phyloP scores from a whole-genome alignment of 306 rosid species.

The Abrus precatorius region DNA sequence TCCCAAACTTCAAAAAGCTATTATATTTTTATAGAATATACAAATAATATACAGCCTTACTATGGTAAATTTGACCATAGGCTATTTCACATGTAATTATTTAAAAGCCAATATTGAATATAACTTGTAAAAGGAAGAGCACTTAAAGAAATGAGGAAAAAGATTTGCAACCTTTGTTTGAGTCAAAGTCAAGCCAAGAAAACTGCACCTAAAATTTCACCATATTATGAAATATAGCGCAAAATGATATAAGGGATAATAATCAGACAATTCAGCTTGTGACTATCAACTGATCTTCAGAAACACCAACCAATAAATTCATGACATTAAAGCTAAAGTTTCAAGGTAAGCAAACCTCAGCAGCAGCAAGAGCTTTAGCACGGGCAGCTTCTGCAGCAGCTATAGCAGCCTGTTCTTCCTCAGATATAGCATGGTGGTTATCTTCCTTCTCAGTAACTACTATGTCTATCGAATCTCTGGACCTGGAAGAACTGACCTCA shows the following conservation, averaged over 20 bases:
- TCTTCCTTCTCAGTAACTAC: constrained; percentile 54
- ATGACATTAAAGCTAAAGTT: constrained; percentile 25
- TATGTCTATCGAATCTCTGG: constrained; percentile 66
- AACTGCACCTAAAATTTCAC: constrained; percentile 14
- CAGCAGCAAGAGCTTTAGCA: constrained; percentile 95
- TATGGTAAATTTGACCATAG: not conserved
- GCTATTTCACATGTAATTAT: not conserved
- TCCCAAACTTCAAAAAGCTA: not conserved
- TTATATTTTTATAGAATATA: not conserved
- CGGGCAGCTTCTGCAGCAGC: constrained; percentile 99
- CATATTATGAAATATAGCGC: constrained; percentile 22
- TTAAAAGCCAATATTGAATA: constrained; percentile 3
- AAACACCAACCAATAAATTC: constrained; percentile 38
- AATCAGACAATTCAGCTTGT: constrained; percentile 21
- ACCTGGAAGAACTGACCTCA: constrained; percentile 73
- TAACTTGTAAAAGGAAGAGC: not conserved
- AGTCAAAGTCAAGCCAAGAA: constrained; percentile 28
- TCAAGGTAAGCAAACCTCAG: constrained; percentile 73
- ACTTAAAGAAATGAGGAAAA: not conserved
- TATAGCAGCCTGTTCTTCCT: constrained; percentile 94
- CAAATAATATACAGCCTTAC: not conserved
- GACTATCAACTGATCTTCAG: constrained; percentile 29
- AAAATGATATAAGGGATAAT: not conserved
- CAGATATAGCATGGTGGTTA: constrained; percentile 61
- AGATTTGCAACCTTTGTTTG: constrained; percentile 21